Conservation (phyloP, 129 eudicot species). For the Tagetes erecta region DNA sequence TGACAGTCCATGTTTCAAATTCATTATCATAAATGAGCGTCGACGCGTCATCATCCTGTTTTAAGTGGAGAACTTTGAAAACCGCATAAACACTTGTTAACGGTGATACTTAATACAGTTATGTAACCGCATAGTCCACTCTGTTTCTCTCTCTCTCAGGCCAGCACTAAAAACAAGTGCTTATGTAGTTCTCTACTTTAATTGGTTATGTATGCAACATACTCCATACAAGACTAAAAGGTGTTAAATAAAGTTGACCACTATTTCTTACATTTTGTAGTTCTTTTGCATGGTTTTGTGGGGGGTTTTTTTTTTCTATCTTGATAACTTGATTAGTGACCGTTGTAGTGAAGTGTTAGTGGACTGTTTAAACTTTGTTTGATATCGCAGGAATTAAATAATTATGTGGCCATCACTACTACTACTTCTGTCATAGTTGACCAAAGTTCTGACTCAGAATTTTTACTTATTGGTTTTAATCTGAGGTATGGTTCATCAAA, state of each 20-base stretch:
- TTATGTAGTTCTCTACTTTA: neutral
- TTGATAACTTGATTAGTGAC: neutral
- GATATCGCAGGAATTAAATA: constrained; percentile 66
- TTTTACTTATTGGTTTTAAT: constrained; percentile 77
- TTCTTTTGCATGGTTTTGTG: neutral
- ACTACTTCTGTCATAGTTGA: constrained; percentile 82
- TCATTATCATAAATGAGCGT: neutral
- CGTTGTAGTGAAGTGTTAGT: constrained; percentile 3
- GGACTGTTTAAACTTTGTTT: constrained; percentile 15
- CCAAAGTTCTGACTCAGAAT: constrained; percentile 80
- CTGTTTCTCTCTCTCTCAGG: neutral
- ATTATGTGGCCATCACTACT: constrained; percentile 71
- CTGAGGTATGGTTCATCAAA: constrained; percentile 55
- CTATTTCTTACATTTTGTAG: neutral
- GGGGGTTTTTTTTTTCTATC: neutral
- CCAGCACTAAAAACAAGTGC: neutral
- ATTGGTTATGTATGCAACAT: neutral
- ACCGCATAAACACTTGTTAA: neutral
- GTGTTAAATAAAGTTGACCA: neutral
- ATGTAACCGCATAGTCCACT: neutral
- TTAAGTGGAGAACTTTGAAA: neutral
- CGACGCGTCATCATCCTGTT: neutral
- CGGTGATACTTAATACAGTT: neutral
- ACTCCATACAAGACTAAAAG: neutral
- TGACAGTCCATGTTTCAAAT: neutral